phyloP scores from a whole-genome alignment of 257 asterid species.

The Nicotiana sylvestris region DNA sequence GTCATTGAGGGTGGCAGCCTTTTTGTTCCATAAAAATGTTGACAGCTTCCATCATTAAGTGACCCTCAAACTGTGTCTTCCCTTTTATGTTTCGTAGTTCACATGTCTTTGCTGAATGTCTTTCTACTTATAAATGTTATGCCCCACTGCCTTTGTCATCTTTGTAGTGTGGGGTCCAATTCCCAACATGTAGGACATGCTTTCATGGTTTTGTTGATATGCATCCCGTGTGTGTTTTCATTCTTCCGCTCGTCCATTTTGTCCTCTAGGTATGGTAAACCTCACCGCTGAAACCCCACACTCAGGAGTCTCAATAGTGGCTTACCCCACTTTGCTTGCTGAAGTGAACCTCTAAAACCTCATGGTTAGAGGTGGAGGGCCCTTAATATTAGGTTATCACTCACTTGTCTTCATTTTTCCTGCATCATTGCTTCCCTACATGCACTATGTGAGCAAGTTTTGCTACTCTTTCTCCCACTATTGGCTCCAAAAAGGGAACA shows the following conservation, averaged over 20 bases:
- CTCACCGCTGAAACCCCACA: neutral
- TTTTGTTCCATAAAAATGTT: neutral
- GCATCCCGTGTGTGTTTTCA: neutral
- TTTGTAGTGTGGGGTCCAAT: neutral
- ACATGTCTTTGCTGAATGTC: neutral
- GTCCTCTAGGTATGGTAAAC: neutral
- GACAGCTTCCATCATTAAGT: neutral
- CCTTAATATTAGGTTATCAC: neutral
- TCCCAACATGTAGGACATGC: neutral
- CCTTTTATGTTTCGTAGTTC: neutral
- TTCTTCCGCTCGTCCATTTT: neutral
- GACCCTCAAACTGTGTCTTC: neutral
- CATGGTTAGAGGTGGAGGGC: neutral
- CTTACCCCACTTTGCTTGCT: neutral
- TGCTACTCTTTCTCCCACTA: neutral
- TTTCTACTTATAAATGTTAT: neutral
- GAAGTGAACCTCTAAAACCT: neutral
- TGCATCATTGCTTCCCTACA: neutral
- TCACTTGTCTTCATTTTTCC: neutral
- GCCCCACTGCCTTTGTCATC: neutral
- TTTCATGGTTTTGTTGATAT: neutral
- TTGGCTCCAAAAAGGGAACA: neutral
- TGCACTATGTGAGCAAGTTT: neutral
- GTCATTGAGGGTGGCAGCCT: neutral
- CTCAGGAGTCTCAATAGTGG: neutral